phyloP scores from a whole-genome alignment of 2,329 filamentous ascomycete genomes.

The Botrytis sinoallii region DNA sequence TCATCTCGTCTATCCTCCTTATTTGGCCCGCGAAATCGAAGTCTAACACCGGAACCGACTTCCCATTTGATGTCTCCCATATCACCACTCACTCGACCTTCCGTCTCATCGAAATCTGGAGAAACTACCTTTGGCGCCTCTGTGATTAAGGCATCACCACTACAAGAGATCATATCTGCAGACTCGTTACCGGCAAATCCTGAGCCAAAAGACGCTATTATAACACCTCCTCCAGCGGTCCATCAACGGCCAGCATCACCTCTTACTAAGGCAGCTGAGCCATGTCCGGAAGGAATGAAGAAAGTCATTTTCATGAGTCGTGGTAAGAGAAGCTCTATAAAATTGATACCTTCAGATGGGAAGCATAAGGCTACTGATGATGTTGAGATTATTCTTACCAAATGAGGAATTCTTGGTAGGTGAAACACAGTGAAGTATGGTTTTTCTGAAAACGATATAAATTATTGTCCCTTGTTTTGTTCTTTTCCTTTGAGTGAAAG shows the following conservation, averaged over 20 bases:
- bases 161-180: conserved; percentile 13
- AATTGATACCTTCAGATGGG: conserved; percentile 5
- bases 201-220: background rate
- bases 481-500: background rate
- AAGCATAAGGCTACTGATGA: background rate
- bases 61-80: conserved; percentile 2
- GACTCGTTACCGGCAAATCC: conserved; percentile 15
- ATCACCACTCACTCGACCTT: conserved; percentile 5
- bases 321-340: conserved; percentile 11
- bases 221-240: conserved; percentile 3
- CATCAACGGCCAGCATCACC: background rate
- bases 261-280: background rate
- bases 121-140: background rate
- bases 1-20: conserved; percentile 9
- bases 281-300: background rate
- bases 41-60: background rate
- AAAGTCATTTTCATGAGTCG: conserved; percentile 8
- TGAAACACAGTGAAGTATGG: background rate
- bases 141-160: background rate
- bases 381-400: conserved; percentile 8
- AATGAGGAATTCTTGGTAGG: background rate
- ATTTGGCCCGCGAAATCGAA: conserved; percentile 12
- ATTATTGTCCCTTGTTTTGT: no score
- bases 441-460: background rate
- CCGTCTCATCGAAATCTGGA: background rate